These are phyloP conservation scores for Incumbomyces lentus DNA, from an alignment of 2,329 filamentous ascomycete species.

Conservation along the genomic window DNA sequence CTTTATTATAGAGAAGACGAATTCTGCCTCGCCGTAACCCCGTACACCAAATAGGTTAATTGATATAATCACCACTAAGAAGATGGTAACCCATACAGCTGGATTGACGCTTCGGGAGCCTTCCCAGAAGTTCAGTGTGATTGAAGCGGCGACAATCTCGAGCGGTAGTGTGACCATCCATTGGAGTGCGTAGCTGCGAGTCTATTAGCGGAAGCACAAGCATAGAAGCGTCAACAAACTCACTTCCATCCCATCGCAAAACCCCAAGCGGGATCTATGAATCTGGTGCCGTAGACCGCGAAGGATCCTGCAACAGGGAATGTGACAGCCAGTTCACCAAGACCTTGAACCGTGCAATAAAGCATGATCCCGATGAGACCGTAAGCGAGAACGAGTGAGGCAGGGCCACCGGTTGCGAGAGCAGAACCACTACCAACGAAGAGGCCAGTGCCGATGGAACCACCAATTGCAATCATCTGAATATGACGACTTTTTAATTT, in stretches of 20 bases:
- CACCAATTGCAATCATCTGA: constrained; percentile 96
- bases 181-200: constrained; percentile 64
- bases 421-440: constrained; percentile 74
- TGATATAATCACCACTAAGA: constrained; percentile 60
- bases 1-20: constrained; percentile 77
- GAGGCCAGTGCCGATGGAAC: constrained; percentile 62
- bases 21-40: constrained; percentile 83
- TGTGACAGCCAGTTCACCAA: constrained; percentile 84
- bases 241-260: constrained; percentile 94
- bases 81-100: constrained; percentile 72
- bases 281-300: constrained; percentile 83
- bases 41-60: constrained; percentile 87
- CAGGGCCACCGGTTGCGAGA: constrained; percentile 62
- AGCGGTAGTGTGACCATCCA: constrained; percentile 77
- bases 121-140: constrained; percentile 72
- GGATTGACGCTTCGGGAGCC: constrained; percentile 48
- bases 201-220: neutral
- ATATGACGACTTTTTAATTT: constrained; percentile 74
- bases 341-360: constrained; percentile 80
- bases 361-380: constrained; percentile 72
- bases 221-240: constrained; percentile 25
- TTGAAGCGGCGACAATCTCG: constrained; percentile 76
- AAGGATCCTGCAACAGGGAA: constrained; percentile 89
- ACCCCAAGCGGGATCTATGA: constrained; percentile 86
- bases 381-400: constrained; percentile 66